These are phyloP conservation scores for Scheffersomyces stambukii DNA, from an alignment of 1,139 yeast genomes.

Conservation along the genomic window DNA sequence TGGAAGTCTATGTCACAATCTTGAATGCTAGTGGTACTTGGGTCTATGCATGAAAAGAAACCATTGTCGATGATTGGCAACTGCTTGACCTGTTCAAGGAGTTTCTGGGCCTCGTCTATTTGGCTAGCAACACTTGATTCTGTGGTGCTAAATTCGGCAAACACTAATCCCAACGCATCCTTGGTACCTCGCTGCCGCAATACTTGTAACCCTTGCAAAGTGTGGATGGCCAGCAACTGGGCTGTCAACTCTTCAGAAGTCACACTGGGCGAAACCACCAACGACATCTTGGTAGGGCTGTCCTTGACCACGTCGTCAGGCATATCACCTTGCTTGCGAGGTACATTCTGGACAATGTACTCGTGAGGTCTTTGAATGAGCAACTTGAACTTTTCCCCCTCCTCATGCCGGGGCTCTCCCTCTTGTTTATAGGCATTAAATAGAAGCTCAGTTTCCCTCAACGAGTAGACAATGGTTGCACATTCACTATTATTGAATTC, in stretches of 20 bases:
- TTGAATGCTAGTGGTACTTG: conserved; percentile 31
- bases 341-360: conserved; percentile 46
- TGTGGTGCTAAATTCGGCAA: conserved; percentile 26
- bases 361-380: conserved; percentile 52
- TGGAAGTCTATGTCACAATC: conserved; percentile 30
- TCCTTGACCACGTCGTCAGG: conserved; percentile 26
- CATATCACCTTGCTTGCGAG: not conserved
- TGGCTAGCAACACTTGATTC: too few relatives aligned
- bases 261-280: conserved; percentile 20
- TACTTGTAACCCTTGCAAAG: conserved; percentile 26
- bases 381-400: conserved; percentile 9
- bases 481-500: conserved; percentile 51
- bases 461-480: conserved; percentile 56
- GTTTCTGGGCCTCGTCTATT: too few relatives aligned
- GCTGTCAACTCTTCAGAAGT: conserved; percentile 26
- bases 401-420: conserved; percentile 8
- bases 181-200: conserved; percentile 36
- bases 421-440: conserved; percentile 25
- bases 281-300: conserved; percentile 33
- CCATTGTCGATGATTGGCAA: conserved; percentile 20
- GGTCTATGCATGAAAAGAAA: conserved; percentile 30
- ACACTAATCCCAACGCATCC: conserved; percentile 36
- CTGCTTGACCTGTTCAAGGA: conserved; percentile 13
- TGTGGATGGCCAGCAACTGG: conserved; percentile 19
- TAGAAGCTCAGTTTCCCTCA: conserved; percentile 34